Conservation (phyloP, 1,139 yeast species). For the Yamadazyma friedrichii region DNA sequence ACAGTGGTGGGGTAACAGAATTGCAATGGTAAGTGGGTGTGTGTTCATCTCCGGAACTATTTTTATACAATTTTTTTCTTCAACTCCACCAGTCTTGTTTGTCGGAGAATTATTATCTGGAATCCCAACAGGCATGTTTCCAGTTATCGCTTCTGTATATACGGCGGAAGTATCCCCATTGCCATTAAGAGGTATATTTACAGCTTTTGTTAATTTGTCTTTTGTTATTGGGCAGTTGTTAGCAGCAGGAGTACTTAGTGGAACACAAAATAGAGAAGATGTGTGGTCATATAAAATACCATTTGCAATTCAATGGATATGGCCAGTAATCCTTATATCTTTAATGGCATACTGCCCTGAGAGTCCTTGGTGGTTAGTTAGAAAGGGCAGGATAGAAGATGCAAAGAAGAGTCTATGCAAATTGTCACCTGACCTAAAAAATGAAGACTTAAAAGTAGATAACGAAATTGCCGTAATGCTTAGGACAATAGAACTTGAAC, state of each 20-base stretch:
- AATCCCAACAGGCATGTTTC: constrained; percentile 22
- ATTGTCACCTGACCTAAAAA: constrained; percentile 13
- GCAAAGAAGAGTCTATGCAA: constrained; percentile 17
- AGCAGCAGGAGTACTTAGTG: constrained; percentile 22
- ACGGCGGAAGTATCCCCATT: constrained; percentile 21
- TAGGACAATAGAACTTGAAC: constrained; percentile 19
- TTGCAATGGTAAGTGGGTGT: constrained; percentile 16
- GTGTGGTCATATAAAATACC: constrained; percentile 23
- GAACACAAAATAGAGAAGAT: constrained; percentile 14
- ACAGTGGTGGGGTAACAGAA: constrained; percentile 21
- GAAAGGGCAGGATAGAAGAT: constrained; percentile 18
- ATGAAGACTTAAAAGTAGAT: constrained; percentile 13
- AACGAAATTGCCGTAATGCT: constrained; percentile 11
- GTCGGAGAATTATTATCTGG: constrained; percentile 22
- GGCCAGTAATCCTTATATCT: constrained; percentile 19
- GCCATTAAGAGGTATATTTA: constrained; percentile 20
- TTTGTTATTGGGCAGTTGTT: constrained; percentile 28
- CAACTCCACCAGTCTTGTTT: constrained; percentile 14
- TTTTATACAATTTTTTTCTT: constrained; percentile 19
- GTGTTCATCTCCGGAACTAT: constrained; percentile 18
- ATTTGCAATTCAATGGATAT: constrained; percentile 24
- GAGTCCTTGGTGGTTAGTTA: constrained; percentile 24
- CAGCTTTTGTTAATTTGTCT: constrained; percentile 24
- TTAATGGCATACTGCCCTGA: constrained; percentile 20
- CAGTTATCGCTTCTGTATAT: constrained; percentile 22